Conservation (phyloP, 2,329 filamentous ascomycete species). For the Colletotrichum abscissum region DNA sequence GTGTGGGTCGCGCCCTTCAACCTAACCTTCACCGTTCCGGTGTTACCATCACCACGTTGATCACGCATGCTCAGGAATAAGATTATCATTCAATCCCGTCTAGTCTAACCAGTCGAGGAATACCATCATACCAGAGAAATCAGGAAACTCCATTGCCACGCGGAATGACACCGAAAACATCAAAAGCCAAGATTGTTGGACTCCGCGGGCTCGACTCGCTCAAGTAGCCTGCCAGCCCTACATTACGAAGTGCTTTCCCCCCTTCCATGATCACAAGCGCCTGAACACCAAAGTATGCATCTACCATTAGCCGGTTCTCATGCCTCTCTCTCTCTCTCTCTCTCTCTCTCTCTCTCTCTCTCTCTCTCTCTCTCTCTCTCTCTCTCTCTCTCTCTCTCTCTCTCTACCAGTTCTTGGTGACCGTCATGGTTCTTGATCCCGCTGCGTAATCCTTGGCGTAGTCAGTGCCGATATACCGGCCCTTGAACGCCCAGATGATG, state of each 20-base stretch:
- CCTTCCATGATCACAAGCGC: slow-evolving; percentile 7
- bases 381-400: not conserved
- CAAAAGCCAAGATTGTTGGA: not conserved
- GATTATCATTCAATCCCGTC: not conserved
- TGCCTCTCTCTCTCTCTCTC: not conserved
- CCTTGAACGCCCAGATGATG: slow-evolving; percentile 47
- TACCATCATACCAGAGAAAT: not conserved
- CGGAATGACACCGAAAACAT: not conserved
- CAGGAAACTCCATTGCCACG: not conserved
- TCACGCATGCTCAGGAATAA: slow-evolving; percentile 11
- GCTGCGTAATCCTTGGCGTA: slow-evolving; percentile 25
- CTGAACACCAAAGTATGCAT: not conserved
- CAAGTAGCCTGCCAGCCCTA: not conserved
- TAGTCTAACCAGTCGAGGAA: slow-evolving; percentile 2
- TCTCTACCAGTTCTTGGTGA: slow-evolving; percentile 25
- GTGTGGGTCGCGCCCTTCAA: not conserved
- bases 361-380: not conserved
- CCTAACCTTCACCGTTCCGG: not conserved
- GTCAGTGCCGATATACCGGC: slow-evolving; percentile 42
- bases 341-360: not conserved
- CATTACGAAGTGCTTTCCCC: not conserved
- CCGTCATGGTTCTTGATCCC: slow-evolving; percentile 28
- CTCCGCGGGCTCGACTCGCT: not conserved
- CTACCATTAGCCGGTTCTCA: not conserved
- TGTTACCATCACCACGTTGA: slow-evolving; percentile 3